Base-by-base conservation (phyloP, 192 early-diverging fungal genomes). In the Mortierella antarctica region DNA sequence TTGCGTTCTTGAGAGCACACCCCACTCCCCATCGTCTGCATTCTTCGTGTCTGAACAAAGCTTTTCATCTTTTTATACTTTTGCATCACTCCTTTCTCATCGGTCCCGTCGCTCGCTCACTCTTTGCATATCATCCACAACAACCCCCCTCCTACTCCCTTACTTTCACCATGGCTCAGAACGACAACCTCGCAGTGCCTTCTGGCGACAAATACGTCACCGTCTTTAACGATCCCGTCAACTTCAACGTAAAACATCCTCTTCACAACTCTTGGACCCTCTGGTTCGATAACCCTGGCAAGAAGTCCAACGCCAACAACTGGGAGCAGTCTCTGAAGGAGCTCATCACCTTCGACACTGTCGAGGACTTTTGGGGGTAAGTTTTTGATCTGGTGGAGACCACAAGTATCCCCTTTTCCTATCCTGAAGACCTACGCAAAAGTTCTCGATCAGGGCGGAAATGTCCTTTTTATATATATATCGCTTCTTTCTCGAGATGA, bases 361-460 rank as follows among this genome's bases (percentile, higher is more conserved):
- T 99, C 14, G 96, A 99, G 86, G 97, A 99, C 70, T 97, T 97
- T 81, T 98, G 96, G 96, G 93, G 96, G 95, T 94, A 86, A 66
- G 88, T 88, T 65, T 70, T 67, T 55, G 39, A 20, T 39, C 48
- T 49, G 31, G 31, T 31, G 31, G 31, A 31, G 14, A 15, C 55
- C 14, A 18, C 17, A 13, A 18, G 55, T 57, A 21, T 9, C 20
- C 10, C 17, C 9, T 6, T 20, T 57, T 21, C 17, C 50, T 51
- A 17, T 51, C 50, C 17, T 1, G 1, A 51, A 17, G 11, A 1
- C 21, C 21, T 9, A 6, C 2, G 1, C 14, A 21, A 57, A 57
- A 57, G 55, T 31, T 31, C 31, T 31, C 31, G 31, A 31, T 15
- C 50, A n/a, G 12, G 50, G 13, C 50, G 13, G 50, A 51, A 51